A percentile compares a stretch with the other conserved stretches of the same genome.
These are phyloP conservation scores for Chlamydomonas urium DNA, from an alignment of 139 green algal genomes.

Conservation along the genomic window DNA sequence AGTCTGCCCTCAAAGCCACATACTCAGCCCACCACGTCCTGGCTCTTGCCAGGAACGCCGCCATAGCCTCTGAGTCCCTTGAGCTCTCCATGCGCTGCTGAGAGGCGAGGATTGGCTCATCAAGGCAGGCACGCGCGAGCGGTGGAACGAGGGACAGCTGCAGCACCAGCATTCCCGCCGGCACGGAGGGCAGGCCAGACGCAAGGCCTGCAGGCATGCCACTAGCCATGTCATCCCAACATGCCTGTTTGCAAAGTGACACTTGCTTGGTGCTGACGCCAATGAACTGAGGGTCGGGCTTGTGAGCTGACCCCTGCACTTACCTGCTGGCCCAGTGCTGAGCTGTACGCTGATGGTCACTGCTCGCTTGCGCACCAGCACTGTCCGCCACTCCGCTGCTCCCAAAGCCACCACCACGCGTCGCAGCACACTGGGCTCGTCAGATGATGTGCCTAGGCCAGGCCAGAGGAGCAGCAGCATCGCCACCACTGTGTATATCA, in stretches of 20 bases:
- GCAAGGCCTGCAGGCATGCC: constrained; percentile 7
- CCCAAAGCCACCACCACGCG: constrained; percentile 23
- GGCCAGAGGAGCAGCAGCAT: not conserved
- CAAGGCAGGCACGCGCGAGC: constrained; percentile 11
- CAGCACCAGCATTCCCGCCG: constrained; percentile 30
- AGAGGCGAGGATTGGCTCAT: constrained; percentile 23
- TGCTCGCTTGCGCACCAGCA: constrained; percentile 16
- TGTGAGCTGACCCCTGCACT: not conserved
- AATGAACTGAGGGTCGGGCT: not conserved
- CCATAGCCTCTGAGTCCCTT: constrained; percentile 21
- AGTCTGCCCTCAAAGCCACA: constrained; percentile 17
- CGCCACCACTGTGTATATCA: not conserved
- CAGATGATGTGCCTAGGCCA: not conserved
- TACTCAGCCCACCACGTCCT: constrained; percentile 38
- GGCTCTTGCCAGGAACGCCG: constrained; percentile 22
- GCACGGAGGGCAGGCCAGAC: constrained; percentile 21
- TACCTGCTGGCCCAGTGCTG: constrained; percentile 13
- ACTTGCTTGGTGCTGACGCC: not conserved
- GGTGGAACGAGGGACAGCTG: constrained; percentile 30
- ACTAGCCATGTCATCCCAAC: not conserved
- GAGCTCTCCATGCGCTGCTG: constrained; percentile 27
- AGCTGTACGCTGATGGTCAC: constrained; percentile 35
- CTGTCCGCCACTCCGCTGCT: constrained; percentile 30
- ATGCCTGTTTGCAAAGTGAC: not conserved
- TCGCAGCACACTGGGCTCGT: not conserved